A percentile compares a stretch with the other conserved stretches of the same genome.
Evolutionary conservation across 768 basidiomycete genomes (phyloP).

Genomic region (Lepiota brunneoincarnata): DNA sequence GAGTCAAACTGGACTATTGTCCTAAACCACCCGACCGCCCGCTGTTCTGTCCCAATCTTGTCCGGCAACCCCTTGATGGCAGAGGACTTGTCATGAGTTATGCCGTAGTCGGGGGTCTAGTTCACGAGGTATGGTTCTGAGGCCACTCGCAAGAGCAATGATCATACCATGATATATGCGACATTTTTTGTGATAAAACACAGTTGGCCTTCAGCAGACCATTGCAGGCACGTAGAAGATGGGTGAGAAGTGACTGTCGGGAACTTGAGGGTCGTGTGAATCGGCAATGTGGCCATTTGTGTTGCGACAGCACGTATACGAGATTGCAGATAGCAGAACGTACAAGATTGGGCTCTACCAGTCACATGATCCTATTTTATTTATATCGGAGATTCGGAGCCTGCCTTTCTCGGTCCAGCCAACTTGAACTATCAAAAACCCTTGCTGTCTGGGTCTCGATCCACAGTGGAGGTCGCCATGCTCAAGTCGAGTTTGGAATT

Average conservation of each 20-base stretch:
- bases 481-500: too few species aligned
- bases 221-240: conserved; percentile 60
- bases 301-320: too few species aligned
- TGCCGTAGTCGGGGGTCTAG: conserved; percentile 74
- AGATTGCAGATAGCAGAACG: too few species aligned
- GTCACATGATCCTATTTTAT: too few species aligned
- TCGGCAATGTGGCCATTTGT: conserved; percentile 13
- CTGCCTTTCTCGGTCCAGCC: too few species aligned
- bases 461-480: too few species aligned
- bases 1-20: conserved; percentile 68
- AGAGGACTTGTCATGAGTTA: conserved; percentile 60
- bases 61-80: conserved; percentile 39
- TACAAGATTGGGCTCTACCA: too few species aligned
- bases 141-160: background rate
- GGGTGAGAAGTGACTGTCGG: conserved; percentile 61
- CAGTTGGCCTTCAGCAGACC: conserved; percentile 74
- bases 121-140: conserved; percentile 5
- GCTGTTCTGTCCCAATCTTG: conserved; percentile 28
- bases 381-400: too few species aligned
- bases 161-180: conserved; percentile 62
- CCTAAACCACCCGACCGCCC: conserved; percentile 62
- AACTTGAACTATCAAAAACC: too few species aligned
- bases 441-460: too few species aligned
- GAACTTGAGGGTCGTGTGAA: conserved; percentile 54
- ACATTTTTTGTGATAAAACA: conserved; percentile 64